Conservation (phyloP, 257 asterid genomes). For the Rhazya stricta region DNA sequence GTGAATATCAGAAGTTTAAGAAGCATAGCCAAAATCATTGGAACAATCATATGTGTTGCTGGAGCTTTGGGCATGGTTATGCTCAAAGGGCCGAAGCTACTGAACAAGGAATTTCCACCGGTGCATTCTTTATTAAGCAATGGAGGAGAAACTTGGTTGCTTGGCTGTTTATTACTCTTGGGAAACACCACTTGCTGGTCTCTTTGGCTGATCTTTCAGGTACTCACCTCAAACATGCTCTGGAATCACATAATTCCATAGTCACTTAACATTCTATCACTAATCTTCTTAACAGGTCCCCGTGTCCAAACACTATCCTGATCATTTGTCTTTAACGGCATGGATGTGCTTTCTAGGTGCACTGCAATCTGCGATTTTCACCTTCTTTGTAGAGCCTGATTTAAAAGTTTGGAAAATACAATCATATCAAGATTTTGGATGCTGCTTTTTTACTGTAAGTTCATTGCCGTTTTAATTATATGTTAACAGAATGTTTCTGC, state of each 20-base stretch:
- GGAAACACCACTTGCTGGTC: slow-evolving; percentile 55
- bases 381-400: slow-evolving; percentile 26
- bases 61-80: slow-evolving; percentile 67
- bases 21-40: slow-evolving; percentile 47
- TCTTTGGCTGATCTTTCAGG: slow-evolving; percentile 50
- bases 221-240: slow-evolving; percentile 4
- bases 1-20: slow-evolving; percentile 39
- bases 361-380: slow-evolving; percentile 23
- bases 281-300: slow-evolving; percentile 27
- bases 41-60: slow-evolving; percentile 50
- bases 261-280: neutral
- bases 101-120: slow-evolving; percentile 38
- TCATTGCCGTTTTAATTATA: neutral
- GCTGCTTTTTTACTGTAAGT: slow-evolving; percentile 33
- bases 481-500: too few species aligned
- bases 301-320: slow-evolving; percentile 26
- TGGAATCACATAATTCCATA: neutral
- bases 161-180: slow-evolving; percentile 57
- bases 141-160: slow-evolving; percentile 43
- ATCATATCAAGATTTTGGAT: slow-evolving; percentile 23
- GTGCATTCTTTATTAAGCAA: slow-evolving; percentile 24
- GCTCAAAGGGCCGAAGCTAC: slow-evolving; percentile 65
- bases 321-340: slow-evolving; percentile 37
- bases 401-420: slow-evolving; percentile 30
- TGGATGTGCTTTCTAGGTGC: slow-evolving; percentile 38